Evolutionary conservation across 345 rosid species (phyloP), one percentile per base, ranked within the genome.

Genomic region (Viola odorata): DNA sequence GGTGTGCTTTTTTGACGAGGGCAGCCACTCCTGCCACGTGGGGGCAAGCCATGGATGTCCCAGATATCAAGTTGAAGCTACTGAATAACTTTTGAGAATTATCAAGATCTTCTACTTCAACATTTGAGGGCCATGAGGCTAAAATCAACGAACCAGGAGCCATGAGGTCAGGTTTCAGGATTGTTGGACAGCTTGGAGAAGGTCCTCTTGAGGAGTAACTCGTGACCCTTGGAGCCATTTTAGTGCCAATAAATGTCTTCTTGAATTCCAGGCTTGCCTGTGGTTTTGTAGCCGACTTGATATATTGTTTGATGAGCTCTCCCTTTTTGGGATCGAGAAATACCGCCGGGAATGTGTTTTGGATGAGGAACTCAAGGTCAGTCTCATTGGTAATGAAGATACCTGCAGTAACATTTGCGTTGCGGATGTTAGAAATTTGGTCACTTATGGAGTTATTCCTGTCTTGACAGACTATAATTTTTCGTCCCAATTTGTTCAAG

Each of bases 31-130:
- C 91, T 4, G 87, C 67, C 4, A 68, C 74, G 50, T 78, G 82
- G 0, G 91, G 91, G 61, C 85, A 78, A 3, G 91, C 52, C 87
- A 82, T 82, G 8, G 87, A 82, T 41, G 91, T 82, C 0, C 85
- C 87, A 0, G 85, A 85, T 37, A 79, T 8, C 10, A 82, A n/a
- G 63, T 77, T 77, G 76, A 73, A 85, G 49, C 65, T 61, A 41
- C 53, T 64, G 50, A 45, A 82, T 6, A 75, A 11, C 6, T 5
- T 3, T 1, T 60, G 17, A 0, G 75, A 60, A 45, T 64, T 50
- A 38, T 77, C 42, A 36, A 0, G 32, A 23, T 23, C 3, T 0
- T 58, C 32, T 6, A 62, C 77, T 8, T 39, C 57, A 4, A 10
- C 3, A n/a, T 72, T 81, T 12, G 37, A 42, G 37, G 86, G 80